Evolutionary conservation across 148 eudicot species (phyloP).

Genomic region (Bassia scoparia): DNA sequence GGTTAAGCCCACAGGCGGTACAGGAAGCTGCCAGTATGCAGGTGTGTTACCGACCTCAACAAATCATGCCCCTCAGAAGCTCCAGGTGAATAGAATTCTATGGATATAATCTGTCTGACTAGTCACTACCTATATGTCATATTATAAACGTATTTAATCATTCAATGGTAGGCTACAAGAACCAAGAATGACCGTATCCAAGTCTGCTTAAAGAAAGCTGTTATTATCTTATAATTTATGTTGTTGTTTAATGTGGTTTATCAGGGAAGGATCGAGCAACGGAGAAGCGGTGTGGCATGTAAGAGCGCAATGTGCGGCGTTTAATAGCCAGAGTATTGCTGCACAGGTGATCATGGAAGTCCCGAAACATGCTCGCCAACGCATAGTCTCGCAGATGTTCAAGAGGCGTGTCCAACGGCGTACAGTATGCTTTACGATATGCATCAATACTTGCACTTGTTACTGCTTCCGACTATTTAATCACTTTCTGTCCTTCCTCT

Average conservation of each 20-base stretch:
- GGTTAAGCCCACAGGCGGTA: slow-evolving; percentile 44
- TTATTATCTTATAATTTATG: neutral
- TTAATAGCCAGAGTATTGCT: slow-evolving; percentile 60
- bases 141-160: no score
- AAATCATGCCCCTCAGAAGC: slow-evolving; percentile 51
- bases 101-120: no score
- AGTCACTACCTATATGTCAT: no score
- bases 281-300: slow-evolving; percentile 45
- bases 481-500: slow-evolving; percentile 61
- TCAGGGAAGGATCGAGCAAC: neutral
- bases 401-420: slow-evolving; percentile 76
- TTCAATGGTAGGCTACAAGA: no score
- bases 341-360: slow-evolving; percentile 54
- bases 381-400: slow-evolving; percentile 53
- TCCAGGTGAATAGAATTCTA: slow-evolving; percentile 27
- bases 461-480: slow-evolving; percentile 59
- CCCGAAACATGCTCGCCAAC: slow-evolving; percentile 63
- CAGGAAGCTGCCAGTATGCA: slow-evolving; percentile 60
- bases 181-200: no score
- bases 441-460: slow-evolving; percentile 76
- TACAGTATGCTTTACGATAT: slow-evolving; percentile 89
- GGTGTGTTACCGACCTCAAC: slow-evolving; percentile 59
- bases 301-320: slow-evolving; percentile 67
- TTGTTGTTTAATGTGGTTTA: neutral
- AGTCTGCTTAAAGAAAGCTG: no score